Evolutionary conservation across 2,329 filamentous ascomycete genomes (phyloP), one percentile per base, ranked within the genome.

Genomic region (Exophiala aquamarina): DNA sequence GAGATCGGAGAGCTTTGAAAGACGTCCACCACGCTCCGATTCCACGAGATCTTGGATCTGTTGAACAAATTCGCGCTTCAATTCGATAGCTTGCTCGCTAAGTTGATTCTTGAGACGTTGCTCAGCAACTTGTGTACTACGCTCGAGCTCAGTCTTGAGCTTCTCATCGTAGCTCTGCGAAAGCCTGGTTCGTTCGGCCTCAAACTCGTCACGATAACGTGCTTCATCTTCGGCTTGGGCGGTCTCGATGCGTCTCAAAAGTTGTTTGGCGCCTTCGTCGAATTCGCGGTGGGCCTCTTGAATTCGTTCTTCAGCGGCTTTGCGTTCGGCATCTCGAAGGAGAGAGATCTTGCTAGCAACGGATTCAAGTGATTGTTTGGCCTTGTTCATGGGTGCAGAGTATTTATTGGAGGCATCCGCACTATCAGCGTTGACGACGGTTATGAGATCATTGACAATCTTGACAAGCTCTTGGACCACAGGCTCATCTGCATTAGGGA

Each of bases 401-500:
- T 93, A 95, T 67, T 86, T 89, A 58, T 78, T 78, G 54, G 85
- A 81, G 8, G 50, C 49, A 19, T 58, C 56, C 3, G 51, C 35
- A 47, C 88, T 82, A 66, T 95, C 92, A 48, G 87, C 87, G 67
- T 96, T 95, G 66, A 96, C 84, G 37, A 94, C 89, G 7, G 88
- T 84, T 64, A 98, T 95, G 61, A 98, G 86, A 68, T 95, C 89
- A 71, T 98, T 98, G 60, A 98, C 79, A 72, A 95, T 92, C 72
- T 89, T 92, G 50, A 95, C 89, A 4, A 98, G 77, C 62, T 97
- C 89, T 69, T 96, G 90, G 17, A 97, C 87, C 28, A 95, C 79
- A 20, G 89, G 87, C 65, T 97, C 92, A 50, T 84, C 82, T 43
- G 87, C 89, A 60, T 89, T 81, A 44, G 81, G 77, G 18, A 94